phyloP scores from a whole-genome alignment of 345 rosid species.

The Excoecaria cochinchinensis region DNA sequence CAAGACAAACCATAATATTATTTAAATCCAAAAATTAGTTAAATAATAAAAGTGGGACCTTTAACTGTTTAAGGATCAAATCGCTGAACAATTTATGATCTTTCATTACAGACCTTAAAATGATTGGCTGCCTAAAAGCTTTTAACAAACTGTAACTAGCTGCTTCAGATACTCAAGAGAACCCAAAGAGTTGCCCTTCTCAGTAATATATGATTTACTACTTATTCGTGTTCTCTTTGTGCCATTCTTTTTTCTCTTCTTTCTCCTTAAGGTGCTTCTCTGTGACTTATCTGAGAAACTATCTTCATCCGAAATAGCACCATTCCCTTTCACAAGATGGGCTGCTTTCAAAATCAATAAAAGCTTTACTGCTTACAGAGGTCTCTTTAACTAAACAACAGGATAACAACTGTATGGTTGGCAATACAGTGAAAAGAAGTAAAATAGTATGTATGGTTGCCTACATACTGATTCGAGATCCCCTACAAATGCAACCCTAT shows the following conservation, averaged over 20 bases:
- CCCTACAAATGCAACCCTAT: slow-evolving; percentile 88
- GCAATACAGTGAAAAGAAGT: slow-evolving; percentile 70
- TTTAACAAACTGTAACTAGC: slow-evolving; percentile 56
- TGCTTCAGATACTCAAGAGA: slow-evolving; percentile 62
- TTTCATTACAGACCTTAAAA: slow-evolving; percentile 57
- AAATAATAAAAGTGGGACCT: neutral
- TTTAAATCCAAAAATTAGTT: neutral
- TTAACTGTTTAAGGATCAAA: neutral
- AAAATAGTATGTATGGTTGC: slow-evolving; percentile 78
- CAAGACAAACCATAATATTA: neutral
- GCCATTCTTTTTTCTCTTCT: slow-evolving; percentile 59
- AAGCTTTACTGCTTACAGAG: slow-evolving; percentile 30
- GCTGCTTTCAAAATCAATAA: slow-evolving; percentile 30
- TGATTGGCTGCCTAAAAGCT: slow-evolving; percentile 78
- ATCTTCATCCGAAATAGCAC: slow-evolving; percentile 35
- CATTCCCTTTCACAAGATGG: slow-evolving; percentile 41
- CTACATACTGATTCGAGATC: slow-evolving; percentile 92
- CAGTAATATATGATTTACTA: slow-evolving; percentile 29
- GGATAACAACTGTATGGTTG: slow-evolving; percentile 69
- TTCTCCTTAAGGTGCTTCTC: slow-evolving; percentile 54
- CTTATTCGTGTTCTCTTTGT: slow-evolving; percentile 27
- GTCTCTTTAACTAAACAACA: slow-evolving; percentile 73
- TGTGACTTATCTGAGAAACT: slow-evolving; percentile 30
- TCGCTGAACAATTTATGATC: neutral
- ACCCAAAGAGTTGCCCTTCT: slow-evolving; percentile 39